These are phyloP conservation scores for Fusarium compactum DNA, from an alignment of 2,329 filamentous ascomycete species.

Conservation along the genomic window DNA sequence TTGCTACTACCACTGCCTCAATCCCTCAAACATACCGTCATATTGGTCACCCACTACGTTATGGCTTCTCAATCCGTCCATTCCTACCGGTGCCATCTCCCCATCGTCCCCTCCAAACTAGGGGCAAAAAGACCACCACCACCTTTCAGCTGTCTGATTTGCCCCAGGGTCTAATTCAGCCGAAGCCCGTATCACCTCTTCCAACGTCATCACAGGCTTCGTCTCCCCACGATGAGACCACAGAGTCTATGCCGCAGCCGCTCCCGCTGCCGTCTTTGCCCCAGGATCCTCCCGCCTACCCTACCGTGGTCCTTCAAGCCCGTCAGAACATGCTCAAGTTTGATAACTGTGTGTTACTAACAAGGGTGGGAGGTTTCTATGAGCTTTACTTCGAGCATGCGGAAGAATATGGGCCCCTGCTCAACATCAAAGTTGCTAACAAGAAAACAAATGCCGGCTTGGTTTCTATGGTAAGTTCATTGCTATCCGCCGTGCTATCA, in stretches of 20 bases:
- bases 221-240: conserved; percentile 28
- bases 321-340: conserved; percentile 91
- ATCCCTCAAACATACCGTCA: not conserved
- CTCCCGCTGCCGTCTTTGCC: conserved; percentile 52
- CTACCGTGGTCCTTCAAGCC: conserved; percentile 89
- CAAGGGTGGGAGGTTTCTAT: conserved; percentile 94
- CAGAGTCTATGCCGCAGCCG: conserved; percentile 21
- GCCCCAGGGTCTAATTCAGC: conserved; percentile 63
- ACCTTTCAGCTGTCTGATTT: conserved; percentile 68
- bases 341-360: conserved; percentile 89
- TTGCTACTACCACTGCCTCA: not conserved
- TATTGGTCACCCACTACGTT: conserved; percentile 12
- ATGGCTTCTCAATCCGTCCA: conserved; percentile 33
- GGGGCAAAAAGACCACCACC: conserved; percentile 68
- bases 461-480: conserved; percentile 80
- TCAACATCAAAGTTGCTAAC: conserved; percentile 87
- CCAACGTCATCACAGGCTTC: conserved; percentile 34
- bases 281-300: conserved; percentile 70
- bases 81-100: conserved; percentile 41
- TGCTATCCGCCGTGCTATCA: conserved; percentile 16
- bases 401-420: conserved; percentile 84
- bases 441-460: conserved; percentile 83
- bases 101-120: conserved; percentile 39
- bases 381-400: conserved; percentile 98
- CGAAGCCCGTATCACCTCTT: conserved; percentile 30